These are phyloP conservation scores for Acacia pycnantha DNA, from an alignment of 331 rosid species.

Conservation along the genomic window DNA sequence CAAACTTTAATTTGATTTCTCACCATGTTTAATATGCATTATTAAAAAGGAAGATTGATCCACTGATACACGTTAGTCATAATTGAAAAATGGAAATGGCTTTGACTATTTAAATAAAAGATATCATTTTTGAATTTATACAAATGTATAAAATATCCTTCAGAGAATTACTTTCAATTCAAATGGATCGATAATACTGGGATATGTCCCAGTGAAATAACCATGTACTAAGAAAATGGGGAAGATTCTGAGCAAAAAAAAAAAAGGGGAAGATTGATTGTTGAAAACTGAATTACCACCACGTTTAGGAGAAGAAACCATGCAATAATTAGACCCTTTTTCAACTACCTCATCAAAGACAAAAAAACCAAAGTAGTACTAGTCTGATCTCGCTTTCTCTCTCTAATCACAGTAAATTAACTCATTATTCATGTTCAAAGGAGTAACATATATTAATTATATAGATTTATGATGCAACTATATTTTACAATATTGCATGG, in stretches of 20 bases:
- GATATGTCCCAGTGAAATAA: no score
- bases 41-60: neutral
- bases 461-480: neutral
- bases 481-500: conserved; percentile 26
- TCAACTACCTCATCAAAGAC: neutral
- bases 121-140: no score
- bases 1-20: neutral
- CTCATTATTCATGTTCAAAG: neutral
- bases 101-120: no score
- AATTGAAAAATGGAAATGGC: no score
- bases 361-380: neutral
- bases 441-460: neutral
- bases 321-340: neutral
- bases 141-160: no score
- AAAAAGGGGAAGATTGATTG: no score
- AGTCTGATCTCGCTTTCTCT: neutral
- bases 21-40: neutral
- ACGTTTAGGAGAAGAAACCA: neutral
- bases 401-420: neutral
- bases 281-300: neutral
- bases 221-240: no score
- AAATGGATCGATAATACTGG: no score
- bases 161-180: no score
- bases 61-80: no score
- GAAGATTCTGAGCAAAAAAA: no score